Evolutionary conservation across 257 asterid species (phyloP), one percentile per base, ranked within the genome.

Genomic region (Nicotiana obtusifolia): DNA sequence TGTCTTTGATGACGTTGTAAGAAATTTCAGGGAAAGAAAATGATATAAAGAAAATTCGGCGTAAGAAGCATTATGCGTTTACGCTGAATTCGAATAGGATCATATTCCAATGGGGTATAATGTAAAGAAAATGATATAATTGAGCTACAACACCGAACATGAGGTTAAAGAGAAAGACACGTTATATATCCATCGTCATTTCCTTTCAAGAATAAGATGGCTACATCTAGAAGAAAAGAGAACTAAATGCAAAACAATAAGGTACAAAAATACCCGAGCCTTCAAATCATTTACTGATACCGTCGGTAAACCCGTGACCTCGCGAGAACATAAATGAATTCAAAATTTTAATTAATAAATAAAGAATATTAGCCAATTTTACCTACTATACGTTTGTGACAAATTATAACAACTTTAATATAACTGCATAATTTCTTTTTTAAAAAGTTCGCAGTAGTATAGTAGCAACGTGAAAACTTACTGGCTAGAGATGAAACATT

Each of bases 401-500:
- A 44, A 71, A 71, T 33, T 20, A 19, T 22, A 24, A 13, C 14
- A 71, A 14, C 47, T 20, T 71, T 4, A 71, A n/a, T n/a, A n/a
- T n/a, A n/a, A n/a, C n/a, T n/a, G n/a, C n/a, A n/a, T n/a, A n/a
- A n/a, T n/a, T n/a, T n/a, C n/a, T n/a, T n/a, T n/a, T 11, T 11
- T 5, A 0, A 37, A 37, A 37, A 1, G 13, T 41, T 41, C 0
- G 49, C 49, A 41, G 0, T 41, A 41, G 47, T 41, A 41, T 22
- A 19, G 3, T 33, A 11, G 60, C 6, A 73, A 15, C 13, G 62
- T 8, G 9, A 49, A 26, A 49, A 75, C 16, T 49, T 75, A 49
- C 17, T 49, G 62, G 62, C 24, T 78, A 20, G 41, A 7, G 16
- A 82, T 37, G 71, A 80, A 80, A 83, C 81, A 80, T 85, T 83